Base-by-base conservation (phyloP, 148 eudicot species). In the Cornus kousa region DNA sequence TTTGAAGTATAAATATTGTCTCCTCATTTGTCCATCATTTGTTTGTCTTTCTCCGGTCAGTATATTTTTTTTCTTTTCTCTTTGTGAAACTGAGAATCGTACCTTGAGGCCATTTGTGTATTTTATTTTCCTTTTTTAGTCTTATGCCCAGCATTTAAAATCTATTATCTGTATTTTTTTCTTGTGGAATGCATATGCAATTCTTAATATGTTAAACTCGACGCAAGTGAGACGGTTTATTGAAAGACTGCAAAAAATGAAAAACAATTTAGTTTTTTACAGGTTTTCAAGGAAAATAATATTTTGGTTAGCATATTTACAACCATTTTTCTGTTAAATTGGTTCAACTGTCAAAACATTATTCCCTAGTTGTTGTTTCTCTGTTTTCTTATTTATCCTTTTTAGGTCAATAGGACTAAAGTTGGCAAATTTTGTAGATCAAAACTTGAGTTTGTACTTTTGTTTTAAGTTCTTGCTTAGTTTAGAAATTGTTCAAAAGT, bases 1-100 rank as follows among this genome's bases (percentile, higher is more conserved):
- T 90, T 86, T 85, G 76, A 83, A 68, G 66, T 77, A 32, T 86
- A 85, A 69, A 23, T 17, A 10, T 74, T 59, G 19, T 39, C 59
- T 62, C 35, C 73, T 80, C 31, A 22, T 67, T 68, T 8, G 35
- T 72, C 12, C 22, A 9, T 40, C 31, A 70, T 70, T 40, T 20
- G 74, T 28, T 80, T 9, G 13, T 46, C 59, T 37, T n/a, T 19
- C 50, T n/a, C 60, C 13, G 66, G 39, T 57, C 17, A 40, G 43
- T 32, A 28, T 28, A 28, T 0, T 64, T 12, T 64, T 11, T 50
- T 23, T 43, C 20, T 16, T 20, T 14, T 28, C 20, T 39, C 31
- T 2, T 75, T 37, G 57, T 75, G 78, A 69, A 13, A 64, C 16
- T 20, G 59, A 77, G 73, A 50, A 59, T 48, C 22, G 40, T 17